These are phyloP conservation scores for Candida chauliodis DNA, from an alignment of 805 yeast species.

Conservation along the genomic window DNA sequence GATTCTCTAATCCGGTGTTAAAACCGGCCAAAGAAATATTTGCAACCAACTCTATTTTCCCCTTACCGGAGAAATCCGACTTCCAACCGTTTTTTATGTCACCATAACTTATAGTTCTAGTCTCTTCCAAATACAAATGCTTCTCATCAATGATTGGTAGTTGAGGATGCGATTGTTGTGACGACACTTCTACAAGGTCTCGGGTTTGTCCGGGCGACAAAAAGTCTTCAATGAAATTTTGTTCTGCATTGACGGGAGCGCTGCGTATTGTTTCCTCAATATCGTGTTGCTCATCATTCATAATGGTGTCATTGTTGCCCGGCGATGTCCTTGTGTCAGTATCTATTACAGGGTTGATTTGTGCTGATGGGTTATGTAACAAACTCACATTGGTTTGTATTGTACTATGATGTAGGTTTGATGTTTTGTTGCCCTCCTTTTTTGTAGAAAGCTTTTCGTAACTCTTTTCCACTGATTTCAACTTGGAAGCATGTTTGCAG, in stretches of 20 bases:
- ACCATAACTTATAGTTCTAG: constrained; percentile 69
- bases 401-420: constrained; percentile 27
- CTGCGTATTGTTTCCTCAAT: constrained; percentile 16
- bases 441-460: constrained; percentile 16
- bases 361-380: constrained; percentile 3
- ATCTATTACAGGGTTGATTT: not conserved
- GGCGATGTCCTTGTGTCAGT: constrained; percentile 11
- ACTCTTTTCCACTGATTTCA: constrained; percentile 41
- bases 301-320: not conserved
- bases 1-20: constrained; percentile 50
- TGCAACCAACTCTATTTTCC: constrained; percentile 75
- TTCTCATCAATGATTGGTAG: constrained; percentile 15
- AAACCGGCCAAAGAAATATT: constrained; percentile 61
- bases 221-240: constrained; percentile 27
- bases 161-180: constrained; percentile 1
- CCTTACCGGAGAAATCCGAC: constrained; percentile 76
- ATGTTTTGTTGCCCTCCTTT: constrained; percentile 10
- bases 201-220: constrained; percentile 3
- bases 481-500: constrained; percentile 49
- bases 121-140: constrained; percentile 63
- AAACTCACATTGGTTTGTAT: constrained; percentile 21
- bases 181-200: not conserved
- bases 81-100: constrained; percentile 94
- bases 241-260: constrained; percentile 21
- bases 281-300: constrained; percentile 12